These are phyloP conservation scores for Yarrowia phangngaensis DNA, from an alignment of 805 yeast genomes.

Conservation along the genomic window DNA sequence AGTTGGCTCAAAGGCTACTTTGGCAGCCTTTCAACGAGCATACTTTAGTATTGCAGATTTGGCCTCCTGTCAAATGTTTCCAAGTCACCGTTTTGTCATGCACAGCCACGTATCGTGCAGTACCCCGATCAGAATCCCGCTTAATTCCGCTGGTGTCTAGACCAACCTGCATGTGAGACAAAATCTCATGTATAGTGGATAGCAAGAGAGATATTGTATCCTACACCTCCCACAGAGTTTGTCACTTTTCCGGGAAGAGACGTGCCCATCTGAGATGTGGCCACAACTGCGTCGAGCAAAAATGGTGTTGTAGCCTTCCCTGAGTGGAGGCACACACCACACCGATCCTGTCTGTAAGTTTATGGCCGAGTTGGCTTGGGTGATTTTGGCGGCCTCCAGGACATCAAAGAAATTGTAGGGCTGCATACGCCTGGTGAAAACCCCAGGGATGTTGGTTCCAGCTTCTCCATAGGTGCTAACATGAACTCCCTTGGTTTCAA, in stretches of 20 bases:
- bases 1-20: conserved; percentile 70
- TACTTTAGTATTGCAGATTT: conserved; percentile 42
- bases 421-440: conserved; percentile 68
- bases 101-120: conserved; percentile 72
- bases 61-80: conserved; percentile 53
- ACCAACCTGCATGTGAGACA: conserved; percentile 35
- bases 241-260: conserved; percentile 67
- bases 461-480: conserved; percentile 62
- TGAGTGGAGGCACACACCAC: conserved; percentile 80
- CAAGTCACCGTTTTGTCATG: conserved; percentile 65
- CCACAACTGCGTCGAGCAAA: conserved; percentile 54
- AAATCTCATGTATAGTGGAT: conserved; percentile 40
- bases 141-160: conserved; percentile 44
- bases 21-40: conserved; percentile 35
- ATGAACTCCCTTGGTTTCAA: conserved; percentile 88
- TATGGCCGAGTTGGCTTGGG: conserved; percentile 48
- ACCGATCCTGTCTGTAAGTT: conserved; percentile 62
- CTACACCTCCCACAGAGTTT: conserved; percentile 78
- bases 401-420: conserved; percentile 60
- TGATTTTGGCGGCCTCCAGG: conserved; percentile 58
- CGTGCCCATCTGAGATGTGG: conserved; percentile 49
- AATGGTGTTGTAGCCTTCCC: conserved; percentile 84
- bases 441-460: conserved; percentile 68
- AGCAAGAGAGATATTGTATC: conserved; percentile 71
- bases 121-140: conserved; percentile 37